Evolutionary conservation across 768 basidiomycete species (phyloP).

Genomic region (Trametes sanguinea): DNA sequence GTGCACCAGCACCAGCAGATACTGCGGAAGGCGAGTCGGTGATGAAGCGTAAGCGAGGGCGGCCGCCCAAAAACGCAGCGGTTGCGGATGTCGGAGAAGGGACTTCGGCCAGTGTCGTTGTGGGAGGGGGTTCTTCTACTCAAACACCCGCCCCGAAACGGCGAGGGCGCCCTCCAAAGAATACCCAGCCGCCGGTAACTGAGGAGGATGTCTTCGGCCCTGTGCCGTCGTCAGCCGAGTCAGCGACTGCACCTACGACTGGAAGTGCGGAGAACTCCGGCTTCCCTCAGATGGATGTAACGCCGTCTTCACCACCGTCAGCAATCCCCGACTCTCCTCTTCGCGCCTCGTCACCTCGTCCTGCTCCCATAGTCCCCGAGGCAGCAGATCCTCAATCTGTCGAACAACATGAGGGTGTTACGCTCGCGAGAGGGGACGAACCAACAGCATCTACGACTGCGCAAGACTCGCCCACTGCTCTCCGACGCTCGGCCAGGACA

Average conservation of each 20-base stretch:
- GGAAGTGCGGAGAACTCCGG: no score
- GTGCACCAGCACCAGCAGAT: neutral
- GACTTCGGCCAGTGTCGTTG: constrained; percentile 1
- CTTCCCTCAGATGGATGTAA: neutral
- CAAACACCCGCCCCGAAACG: constrained; percentile 15
- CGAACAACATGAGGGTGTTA: no score
- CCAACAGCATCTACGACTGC: neutral
- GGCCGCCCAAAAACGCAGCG: constrained; percentile 4
- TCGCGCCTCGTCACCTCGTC: neutral
- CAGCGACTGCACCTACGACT: no score
- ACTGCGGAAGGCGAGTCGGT: neutral
- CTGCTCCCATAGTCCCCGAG: no score
- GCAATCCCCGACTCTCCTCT: neutral
- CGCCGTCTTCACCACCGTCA: constrained; percentile 7
- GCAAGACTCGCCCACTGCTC: neutral
- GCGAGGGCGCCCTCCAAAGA: constrained; percentile 25
- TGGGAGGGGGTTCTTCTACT: constrained; percentile 2
- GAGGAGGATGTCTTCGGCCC: constrained; percentile 3
- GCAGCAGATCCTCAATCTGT: no score
- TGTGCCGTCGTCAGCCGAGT: neutral
- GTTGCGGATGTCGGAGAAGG: neutral
- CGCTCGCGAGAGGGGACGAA: neutral
- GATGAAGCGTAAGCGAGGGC: constrained; percentile 10
- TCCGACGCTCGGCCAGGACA: constrained; percentile 11
- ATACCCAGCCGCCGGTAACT: neutral